Evolutionary conservation across 768 basidiomycete genomes (phyloP).

Genomic region (Leccinum sublutescens): DNA sequence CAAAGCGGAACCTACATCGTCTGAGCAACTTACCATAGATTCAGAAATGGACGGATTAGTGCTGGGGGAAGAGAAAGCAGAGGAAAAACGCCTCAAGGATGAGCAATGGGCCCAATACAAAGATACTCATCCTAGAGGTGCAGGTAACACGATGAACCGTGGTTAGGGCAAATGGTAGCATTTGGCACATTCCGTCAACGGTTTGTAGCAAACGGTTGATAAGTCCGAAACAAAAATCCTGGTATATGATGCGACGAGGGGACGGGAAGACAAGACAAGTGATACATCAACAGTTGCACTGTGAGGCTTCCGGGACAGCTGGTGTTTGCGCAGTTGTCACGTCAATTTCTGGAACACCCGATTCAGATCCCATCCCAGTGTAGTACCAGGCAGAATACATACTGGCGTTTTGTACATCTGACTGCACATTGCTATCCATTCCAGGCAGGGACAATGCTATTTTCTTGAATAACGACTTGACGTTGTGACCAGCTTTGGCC

Average conservation of each 20-base stretch:
- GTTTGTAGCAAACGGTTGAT: constrained; percentile 18
- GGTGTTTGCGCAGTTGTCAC: constrained; percentile 69
- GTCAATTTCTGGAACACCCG: constrained; percentile 70
- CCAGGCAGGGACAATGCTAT: constrained; percentile 98
- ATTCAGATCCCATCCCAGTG: constrained; percentile 6
- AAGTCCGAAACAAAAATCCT: constrained; percentile 26
- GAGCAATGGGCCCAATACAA: constrained; percentile 91
- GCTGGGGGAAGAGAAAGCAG: constrained; percentile 64
- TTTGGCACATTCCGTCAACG: constrained; percentile 6
- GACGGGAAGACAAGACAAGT: not conserved
- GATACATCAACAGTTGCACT: constrained; percentile 69
- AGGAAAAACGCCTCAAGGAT: constrained; percentile 79
- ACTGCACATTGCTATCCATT: constrained; percentile 80
- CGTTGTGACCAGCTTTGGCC: constrained; percentile 98
- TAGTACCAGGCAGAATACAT: constrained; percentile 11
- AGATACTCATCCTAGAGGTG: constrained; percentile 82
- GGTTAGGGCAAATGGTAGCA: constrained; percentile 39
- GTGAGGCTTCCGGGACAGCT: constrained; percentile 82
- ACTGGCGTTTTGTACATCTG: constrained; percentile 54
- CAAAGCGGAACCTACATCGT: constrained; percentile 62
- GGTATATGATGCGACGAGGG: constrained; percentile 26
- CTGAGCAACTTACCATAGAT: constrained; percentile 75
- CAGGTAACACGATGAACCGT: constrained; percentile 97
- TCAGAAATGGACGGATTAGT: constrained; percentile 82
- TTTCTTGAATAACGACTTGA: constrained; percentile 98